phyloP scores from a whole-genome alignment of 2,329 filamentous ascomycete genomes.

The Neofusicoccum ribis region DNA sequence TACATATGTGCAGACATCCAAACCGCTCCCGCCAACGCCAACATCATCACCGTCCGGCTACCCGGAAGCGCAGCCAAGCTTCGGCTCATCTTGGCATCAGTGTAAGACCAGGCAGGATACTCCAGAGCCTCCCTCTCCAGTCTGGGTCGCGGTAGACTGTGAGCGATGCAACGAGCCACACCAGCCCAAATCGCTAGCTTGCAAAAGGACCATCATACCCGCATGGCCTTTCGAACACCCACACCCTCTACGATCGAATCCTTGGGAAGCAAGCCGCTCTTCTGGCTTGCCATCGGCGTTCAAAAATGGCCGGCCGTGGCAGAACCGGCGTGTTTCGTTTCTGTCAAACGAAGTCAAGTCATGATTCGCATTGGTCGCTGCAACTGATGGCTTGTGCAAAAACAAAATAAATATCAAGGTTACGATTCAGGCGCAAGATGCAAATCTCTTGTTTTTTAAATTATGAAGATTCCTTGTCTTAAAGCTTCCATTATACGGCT shows the following conservation, averaged over 20 bases:
- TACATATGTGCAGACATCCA: background rate
- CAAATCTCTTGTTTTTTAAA: no score
- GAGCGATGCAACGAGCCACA: slow-evolving; percentile 1
- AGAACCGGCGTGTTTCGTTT: slow-evolving; percentile 12
- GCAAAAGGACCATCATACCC: background rate
- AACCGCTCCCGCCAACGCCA: background rate
- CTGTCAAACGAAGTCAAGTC: background rate
- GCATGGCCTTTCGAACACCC: slow-evolving; percentile 15
- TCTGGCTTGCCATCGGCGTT: background rate
- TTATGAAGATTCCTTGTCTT: background rate
- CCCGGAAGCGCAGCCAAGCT: background rate
- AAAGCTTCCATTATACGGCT: background rate
- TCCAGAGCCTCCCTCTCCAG: background rate
- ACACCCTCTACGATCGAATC: slow-evolving; percentile 16
- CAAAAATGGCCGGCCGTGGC: background rate
- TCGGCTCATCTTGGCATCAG: background rate
- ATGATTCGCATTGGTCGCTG: background rate
- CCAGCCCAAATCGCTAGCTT: background rate
- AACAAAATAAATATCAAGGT: background rate
- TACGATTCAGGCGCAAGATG: no score
- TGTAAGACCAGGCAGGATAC: background rate
- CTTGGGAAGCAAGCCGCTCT: background rate
- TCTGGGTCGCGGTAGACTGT: slow-evolving; percentile 13
- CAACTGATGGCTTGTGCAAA: background rate
- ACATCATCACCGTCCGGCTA: background rate